phyloP scores from a whole-genome alignment of 139 green algal genomes.

The Haematococcus lacustris region DNA sequence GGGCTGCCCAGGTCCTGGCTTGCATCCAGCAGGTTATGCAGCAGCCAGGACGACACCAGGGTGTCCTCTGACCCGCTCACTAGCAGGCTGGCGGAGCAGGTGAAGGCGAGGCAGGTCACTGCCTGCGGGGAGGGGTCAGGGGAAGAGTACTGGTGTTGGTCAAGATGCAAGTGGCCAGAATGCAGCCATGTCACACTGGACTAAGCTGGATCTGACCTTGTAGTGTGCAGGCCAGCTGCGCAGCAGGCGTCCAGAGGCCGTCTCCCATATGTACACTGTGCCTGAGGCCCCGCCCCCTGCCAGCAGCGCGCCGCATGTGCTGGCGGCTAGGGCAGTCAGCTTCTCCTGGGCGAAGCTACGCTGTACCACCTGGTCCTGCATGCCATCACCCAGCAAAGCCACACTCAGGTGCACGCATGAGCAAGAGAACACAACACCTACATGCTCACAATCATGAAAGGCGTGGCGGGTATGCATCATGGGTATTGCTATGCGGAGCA shows the following conservation, averaged over 20 bases:
- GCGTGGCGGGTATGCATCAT: too few species aligned
- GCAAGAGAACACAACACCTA: not conserved
- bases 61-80: constrained; percentile 77
- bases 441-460: not conserved
- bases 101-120: constrained; percentile 63
- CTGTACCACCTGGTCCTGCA: constrained; percentile 67
- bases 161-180: too few species aligned
- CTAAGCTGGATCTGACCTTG: constrained; percentile 39
- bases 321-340: constrained; percentile 44
- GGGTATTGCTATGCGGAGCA: too few species aligned
- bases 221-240: constrained; percentile 82
- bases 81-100: constrained; percentile 53
- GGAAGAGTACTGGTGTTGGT: too few species aligned
- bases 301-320: constrained; percentile 42
- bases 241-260: constrained; percentile 63
- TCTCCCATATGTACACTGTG: constrained; percentile 71
- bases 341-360: constrained; percentile 60
- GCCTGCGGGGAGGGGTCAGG: constrained; percentile 24
- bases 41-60: constrained; percentile 65
- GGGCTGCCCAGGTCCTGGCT: constrained; percentile 14
- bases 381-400: not conserved
- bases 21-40: constrained; percentile 65
- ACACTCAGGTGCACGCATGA: not conserved
- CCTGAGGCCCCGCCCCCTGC: constrained; percentile 63
- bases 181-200: not conserved